Evolutionary conservation across 75 land plant genomes (phyloP), one percentile per base, ranked within the genome.

Genomic region (Adiantum capillusveneris): DNA sequence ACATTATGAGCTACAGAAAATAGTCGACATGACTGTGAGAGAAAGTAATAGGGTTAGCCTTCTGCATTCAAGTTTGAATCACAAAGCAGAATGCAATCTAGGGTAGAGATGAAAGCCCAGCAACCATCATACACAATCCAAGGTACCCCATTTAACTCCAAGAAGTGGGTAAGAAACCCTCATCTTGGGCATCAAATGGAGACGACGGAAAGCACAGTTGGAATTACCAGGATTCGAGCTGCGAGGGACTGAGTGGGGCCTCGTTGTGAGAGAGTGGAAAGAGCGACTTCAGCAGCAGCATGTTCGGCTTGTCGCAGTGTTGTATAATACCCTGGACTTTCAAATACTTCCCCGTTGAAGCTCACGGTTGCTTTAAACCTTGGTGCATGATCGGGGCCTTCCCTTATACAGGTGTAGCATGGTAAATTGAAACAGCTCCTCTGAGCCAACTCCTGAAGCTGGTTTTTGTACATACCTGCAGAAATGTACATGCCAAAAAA

Each of bases 351-450:
- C 34, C 89, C 89, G 57, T 83, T 85, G 58, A 85, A 85, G 66
- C 76, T 85, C 27, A 82, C 89, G 39, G 82, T 79, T 48, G 89
- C 89, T 60, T 85, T 85, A 63, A 85, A 85, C 44, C 89, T 58
- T 9, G 89, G 89, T 60, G 89, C 89, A 67, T 85, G 89, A 66
- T 85, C 89, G 13, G 89, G 89, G 18, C 89, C 89, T 66, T 85
- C 89, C 36, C 89, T 30, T 42, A 85, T 73, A 67, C 89, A 85
- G 24, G 86, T 67, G 66, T 85, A 85, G 19, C 83, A 82, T 19
- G 89, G 89, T 5, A 85, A 68, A 51, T 79, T 85, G 75, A 85
- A 85, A 68, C 89, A 85, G 78, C 87, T 84, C 78, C 87, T 74
- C 72, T 84, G 87, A 64, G 87, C 87, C 46, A 84, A 74, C 74